These are phyloP conservation scores for Wakefieldia striispora DNA, from an alignment of 768 basidiomycete species.

Conservation along the genomic window DNA sequence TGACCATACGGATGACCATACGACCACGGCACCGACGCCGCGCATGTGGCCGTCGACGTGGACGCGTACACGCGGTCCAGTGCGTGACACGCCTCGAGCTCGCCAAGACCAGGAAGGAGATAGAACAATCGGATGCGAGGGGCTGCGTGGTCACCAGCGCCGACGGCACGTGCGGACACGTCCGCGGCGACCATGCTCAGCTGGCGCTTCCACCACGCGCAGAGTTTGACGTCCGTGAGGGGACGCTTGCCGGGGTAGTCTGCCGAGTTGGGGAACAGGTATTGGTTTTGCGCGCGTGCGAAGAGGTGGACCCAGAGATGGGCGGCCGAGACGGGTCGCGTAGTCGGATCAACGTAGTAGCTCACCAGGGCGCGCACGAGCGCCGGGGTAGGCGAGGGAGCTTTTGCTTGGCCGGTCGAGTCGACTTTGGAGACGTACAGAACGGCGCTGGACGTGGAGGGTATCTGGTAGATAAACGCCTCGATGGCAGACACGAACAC, in stretches of 20 bases:
- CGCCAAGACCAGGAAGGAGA: slow-evolving; percentile 66
- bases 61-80: slow-evolving; percentile 40
- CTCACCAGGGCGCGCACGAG: slow-evolving; percentile 66
- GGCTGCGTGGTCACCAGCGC: background rate
- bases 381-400: slow-evolving; percentile 65
- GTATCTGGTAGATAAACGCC: slow-evolving; percentile 70
- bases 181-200: slow-evolving; percentile 54
- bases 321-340: slow-evolving; percentile 54
- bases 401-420: slow-evolving; percentile 72
- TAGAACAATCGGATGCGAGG: slow-evolving; percentile 45
- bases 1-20: slow-evolving; percentile 79
- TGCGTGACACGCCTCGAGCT: slow-evolving; percentile 63
- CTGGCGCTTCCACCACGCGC: slow-evolving; percentile 90
- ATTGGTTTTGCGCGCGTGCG: slow-evolving; percentile 87
- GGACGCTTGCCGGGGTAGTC: slow-evolving; percentile 69
- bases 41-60: slow-evolving; percentile 11
- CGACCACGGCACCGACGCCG: slow-evolving; percentile 45
- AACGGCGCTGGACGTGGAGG: slow-evolving; percentile 64
- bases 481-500: slow-evolving; percentile 81
- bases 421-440: slow-evolving; percentile 95
- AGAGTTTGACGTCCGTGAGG: slow-evolving; percentile 74
- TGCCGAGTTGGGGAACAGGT: slow-evolving; percentile 88
- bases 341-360: slow-evolving; percentile 62
- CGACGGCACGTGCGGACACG: slow-evolving; percentile 23
- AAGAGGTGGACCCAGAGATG: slow-evolving; percentile 85